Conservation (phyloP, 345 rosid species). For the Laguncularia racemosa region DNA sequence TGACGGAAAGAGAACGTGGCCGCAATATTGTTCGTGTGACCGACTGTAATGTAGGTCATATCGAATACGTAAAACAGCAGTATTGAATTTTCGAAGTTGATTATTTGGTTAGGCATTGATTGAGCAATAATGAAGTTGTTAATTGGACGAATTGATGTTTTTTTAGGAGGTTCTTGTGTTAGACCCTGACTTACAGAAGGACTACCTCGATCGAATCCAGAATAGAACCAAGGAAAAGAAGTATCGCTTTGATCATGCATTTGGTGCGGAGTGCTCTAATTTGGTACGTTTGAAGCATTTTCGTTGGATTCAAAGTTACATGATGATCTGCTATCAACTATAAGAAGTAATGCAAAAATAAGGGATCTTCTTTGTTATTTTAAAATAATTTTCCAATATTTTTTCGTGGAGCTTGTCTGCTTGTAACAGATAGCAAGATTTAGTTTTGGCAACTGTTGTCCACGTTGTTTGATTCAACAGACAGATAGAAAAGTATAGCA, state of each 20-base stretch:
- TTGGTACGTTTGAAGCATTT: conserved; percentile 20
- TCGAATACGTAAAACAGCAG: background rate
- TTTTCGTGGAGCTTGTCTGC: no score
- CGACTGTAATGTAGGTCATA: conserved; percentile 36
- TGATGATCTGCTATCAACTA: background rate
- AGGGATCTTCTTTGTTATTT: no score
- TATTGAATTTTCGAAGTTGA: background rate
- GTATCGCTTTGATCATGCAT: conserved; percentile 82
- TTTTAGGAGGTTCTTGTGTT: conserved; percentile 71
- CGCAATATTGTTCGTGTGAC: conserved; percentile 74
- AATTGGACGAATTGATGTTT: background rate
- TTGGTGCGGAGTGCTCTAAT: conserved; percentile 61
- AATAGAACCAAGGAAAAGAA: conserved; percentile 80
- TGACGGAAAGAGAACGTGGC: conserved; percentile 51
- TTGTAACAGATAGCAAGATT: no score
- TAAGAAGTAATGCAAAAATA: no score
- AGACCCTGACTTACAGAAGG: conserved; percentile 85
- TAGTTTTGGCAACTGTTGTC: no score
- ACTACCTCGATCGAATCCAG: conserved; percentile 74
- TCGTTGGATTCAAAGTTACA: background rate
- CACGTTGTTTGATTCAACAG: no score
- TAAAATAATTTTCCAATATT: no score
- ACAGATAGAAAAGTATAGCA: background rate
- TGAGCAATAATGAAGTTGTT: background rate
- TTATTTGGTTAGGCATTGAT: no score